Evolutionary conservation across 2,329 filamentous ascomycete species (phyloP).

Genomic region (Hypoxylon sp.): DNA sequence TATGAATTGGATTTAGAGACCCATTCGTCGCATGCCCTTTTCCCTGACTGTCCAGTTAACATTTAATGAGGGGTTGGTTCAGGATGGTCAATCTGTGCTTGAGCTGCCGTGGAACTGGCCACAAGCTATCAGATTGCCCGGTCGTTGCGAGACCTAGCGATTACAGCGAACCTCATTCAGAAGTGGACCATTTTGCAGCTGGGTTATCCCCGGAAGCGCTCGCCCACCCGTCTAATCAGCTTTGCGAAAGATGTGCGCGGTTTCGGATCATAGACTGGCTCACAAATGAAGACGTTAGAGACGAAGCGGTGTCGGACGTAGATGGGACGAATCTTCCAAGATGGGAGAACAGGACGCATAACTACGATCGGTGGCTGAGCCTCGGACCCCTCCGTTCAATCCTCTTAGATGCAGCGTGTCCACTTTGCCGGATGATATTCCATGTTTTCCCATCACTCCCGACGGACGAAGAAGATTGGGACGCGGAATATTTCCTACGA

Average conservation of each 20-base stretch:
- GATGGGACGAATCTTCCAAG: slow-evolving; percentile 3
- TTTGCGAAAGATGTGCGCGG: slow-evolving; percentile 7
- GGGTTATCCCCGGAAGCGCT: not conserved
- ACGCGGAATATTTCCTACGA: slow-evolving; percentile 7
- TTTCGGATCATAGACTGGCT: slow-evolving; percentile 18
- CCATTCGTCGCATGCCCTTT: not conserved
- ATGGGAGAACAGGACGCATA: slow-evolving; percentile 14
- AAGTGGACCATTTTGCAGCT: slow-evolving; percentile 1
- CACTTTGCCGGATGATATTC: slow-evolving; percentile 17
- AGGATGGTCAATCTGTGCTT: slow-evolving; percentile 9
- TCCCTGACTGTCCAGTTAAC: not conserved
- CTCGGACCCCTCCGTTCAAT: slow-evolving; percentile 17
- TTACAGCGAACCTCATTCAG: not conserved
- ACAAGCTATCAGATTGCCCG: slow-evolving; percentile 1
- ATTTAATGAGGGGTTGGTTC: not conserved
- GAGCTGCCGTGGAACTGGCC: slow-evolving; percentile 6
- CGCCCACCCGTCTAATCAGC: not conserved
- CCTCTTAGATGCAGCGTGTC: slow-evolving; percentile 9
- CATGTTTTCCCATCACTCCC: not conserved
- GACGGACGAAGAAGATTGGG: slow-evolving; percentile 1
- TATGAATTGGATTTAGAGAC: not conserved
- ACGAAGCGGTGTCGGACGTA: slow-evolving; percentile 7
- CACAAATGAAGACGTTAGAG: slow-evolving; percentile 13
- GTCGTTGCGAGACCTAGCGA: not conserved
- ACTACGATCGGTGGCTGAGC: slow-evolving; percentile 16